Percentiles rank a stretch among this genome's conserved stretches.
Evolutionary conservation across 2,329 filamentous ascomycete genomes (phyloP).

Genomic region (Fusarium virguliforme): DNA sequence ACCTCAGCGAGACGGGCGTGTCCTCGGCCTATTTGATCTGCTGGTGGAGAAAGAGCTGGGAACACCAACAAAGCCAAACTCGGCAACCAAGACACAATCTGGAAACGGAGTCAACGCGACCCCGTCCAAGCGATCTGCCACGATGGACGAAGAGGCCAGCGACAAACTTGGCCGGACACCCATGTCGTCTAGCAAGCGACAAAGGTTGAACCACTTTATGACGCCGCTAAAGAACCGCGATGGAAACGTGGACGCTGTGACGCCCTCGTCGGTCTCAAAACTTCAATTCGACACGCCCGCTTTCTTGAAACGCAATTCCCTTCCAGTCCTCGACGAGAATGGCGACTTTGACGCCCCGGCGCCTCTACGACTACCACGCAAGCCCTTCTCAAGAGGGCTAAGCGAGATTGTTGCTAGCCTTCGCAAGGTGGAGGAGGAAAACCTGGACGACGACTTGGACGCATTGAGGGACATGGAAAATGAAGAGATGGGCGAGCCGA

Average conservation of each 20-base stretch:
- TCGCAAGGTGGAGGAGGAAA: slow-evolving; percentile 78
- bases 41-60: slow-evolving; percentile 67
- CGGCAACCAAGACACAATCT: slow-evolving; percentile 42
- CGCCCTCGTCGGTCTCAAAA: slow-evolving; percentile 68
- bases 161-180: slow-evolving; percentile 65
- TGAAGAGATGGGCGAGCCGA: slow-evolving; percentile 54
- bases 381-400: slow-evolving; percentile 77
- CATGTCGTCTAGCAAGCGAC: slow-evolving; percentile 72
- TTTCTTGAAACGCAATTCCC: slow-evolving; percentile 70
- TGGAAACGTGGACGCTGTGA: slow-evolving; percentile 59
- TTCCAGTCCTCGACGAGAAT: slow-evolving; percentile 72
- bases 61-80: slow-evolving; percentile 65
- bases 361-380: slow-evolving; percentile 70
- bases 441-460: slow-evolving; percentile 81
- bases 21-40: slow-evolving; percentile 84
- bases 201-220: slow-evolving; percentile 74
- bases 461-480: slow-evolving; percentile 80
- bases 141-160: slow-evolving; percentile 51
- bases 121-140: slow-evolving; percentile 62
- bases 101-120: slow-evolving; percentile 57
- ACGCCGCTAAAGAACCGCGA: slow-evolving; percentile 73
- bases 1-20: slow-evolving; percentile 83
- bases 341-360: slow-evolving; percentile 64
- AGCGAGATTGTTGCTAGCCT: slow-evolving; percentile 82
- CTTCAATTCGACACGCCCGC: slow-evolving; percentile 78